These are phyloP conservation scores for Fusarium pseudocircinatum DNA, from an alignment of 2,329 filamentous ascomycete species.

Conservation along the genomic window DNA sequence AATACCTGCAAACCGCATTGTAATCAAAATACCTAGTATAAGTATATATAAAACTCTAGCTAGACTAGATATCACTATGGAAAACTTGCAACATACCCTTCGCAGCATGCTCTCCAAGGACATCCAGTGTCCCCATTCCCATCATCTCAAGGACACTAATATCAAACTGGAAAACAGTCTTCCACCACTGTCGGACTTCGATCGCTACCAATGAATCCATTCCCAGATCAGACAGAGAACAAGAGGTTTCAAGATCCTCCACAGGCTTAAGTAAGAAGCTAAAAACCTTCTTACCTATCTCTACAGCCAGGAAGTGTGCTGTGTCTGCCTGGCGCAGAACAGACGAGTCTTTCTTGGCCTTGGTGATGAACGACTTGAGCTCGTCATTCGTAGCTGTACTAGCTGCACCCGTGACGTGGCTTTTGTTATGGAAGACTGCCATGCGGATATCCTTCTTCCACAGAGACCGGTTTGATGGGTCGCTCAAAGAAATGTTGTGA, in stretches of 20 bases:
- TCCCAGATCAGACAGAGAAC: neutral
- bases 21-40: too few relatives aligned
- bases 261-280: neutral
- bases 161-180: conserved; percentile 2
- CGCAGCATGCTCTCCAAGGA: neutral
- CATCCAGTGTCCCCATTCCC: conserved; percentile 1
- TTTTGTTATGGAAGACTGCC: neutral
- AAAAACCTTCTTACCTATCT: conserved; percentile 8
- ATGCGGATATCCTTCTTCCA: conserved; percentile 10
- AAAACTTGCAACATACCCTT: neutral
- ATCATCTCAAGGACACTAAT: conserved; percentile 10
- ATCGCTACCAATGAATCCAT: conserved; percentile 10
- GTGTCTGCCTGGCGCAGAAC: neutral
- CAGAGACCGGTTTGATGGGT: neutral
- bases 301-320: neutral
- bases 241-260: neutral
- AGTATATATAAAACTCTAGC: too few relatives aligned
- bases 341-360: neutral
- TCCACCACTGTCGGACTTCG: conserved; percentile 6
- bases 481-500: neutral
- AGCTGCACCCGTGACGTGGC: neutral
- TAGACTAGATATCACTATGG: neutral
- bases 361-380: neutral
- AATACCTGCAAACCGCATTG: too few relatives aligned
- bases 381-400: neutral